Base-by-base conservation (phyloP, 306 rosid species). In the Cucurbita argyrosperma region DNA sequence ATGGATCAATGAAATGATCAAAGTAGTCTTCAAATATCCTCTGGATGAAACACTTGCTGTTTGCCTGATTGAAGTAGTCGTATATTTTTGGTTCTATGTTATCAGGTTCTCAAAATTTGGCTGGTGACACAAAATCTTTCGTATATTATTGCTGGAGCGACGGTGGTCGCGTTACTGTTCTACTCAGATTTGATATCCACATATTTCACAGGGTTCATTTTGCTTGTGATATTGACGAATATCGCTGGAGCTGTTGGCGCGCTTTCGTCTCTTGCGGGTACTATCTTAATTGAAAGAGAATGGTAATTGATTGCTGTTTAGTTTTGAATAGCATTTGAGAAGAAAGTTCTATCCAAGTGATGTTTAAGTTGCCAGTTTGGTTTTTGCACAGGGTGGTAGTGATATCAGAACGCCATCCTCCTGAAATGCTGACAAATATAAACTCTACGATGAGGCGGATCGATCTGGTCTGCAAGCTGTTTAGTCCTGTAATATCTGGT, bases 271-370 rank as follows among this genome's bases (percentile, higher is more conserved):
- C 95, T 90, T 50, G 96, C 95, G 1, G 97, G 98, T 14, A 87
- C 92, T 79, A 86, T 94, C 85, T 84, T 94, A 76, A 76, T 94
- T 38, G 97, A 94, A 88, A 94, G 97, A 84, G 97, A 94, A 82
- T 94, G 96, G 97, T 94, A 93, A 87, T 50, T 65, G 72, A 58
- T 8, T 63, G 13, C 46, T 40, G 30, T 40, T 30, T 30, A 30
- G 35, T 30, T 59, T 23, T 46, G 49, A 47, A 16, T 57, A 67
- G 55, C 45, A 21, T 6, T 45, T 21, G 10, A 18, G 37, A 42
- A 40, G 51, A 42, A 40, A 64, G n/a, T 42, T 42, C n/a, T 51
- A 64, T 9, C 14, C 70, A 10, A 7, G 37, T 42, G 71, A 64
- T 9, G 52, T 64, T 42, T 37, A 42, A 64, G 18, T 64, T 42